Evolutionary conservation across 768 basidiomycete genomes (phyloP), one percentile per base, ranked within the genome.

Genomic region (Mycena olivaceomarginata): DNA sequence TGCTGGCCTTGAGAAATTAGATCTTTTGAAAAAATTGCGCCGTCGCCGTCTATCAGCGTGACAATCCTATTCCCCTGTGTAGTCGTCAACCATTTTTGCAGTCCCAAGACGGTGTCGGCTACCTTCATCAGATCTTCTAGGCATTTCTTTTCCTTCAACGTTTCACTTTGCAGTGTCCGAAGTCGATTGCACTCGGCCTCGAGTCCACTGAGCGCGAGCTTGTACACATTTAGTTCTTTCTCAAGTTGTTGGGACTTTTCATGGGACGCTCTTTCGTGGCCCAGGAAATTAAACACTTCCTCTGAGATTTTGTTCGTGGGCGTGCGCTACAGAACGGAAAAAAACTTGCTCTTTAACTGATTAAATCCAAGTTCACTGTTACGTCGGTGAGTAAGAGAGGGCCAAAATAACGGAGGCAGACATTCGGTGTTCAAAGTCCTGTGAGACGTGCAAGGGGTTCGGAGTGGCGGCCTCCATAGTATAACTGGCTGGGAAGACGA

Each of bases 21-120:
- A 51, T 92, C 88, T 18, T 84, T 81, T 10, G 88, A 85, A 80
- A 94, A 94, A 71, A 94, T 94, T 9, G 90, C 84, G 31, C 90
- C 91, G 79, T 94, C 94, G 45, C 94, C 94, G 74, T 95, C 94
- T 74, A 95, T 85, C 62, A 95, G 87, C 85, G 90, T 81, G n/a
- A 88, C 80, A 51, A 90, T 82, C 66, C 89, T 86, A 74, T 87
- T 84, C n/a, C 87, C 89, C 89, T 91, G 74, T 64, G n/a, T 6
- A 31, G 12, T 41, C 5, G 41, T 71, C n/a, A 70, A 48, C 43
- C 11, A 18, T 31, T 45, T 20, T 41, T 46, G 18, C 20, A 8
- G 53, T 18, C 15, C 16, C 12, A 18, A 16, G 31, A 41, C 22
- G 20, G 40, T 51, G 20, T 31, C 20, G 25, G 9, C 62, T 77